Conservation (phyloP, 768 basidiomycete species). For the Lactarius deliciosus region DNA sequence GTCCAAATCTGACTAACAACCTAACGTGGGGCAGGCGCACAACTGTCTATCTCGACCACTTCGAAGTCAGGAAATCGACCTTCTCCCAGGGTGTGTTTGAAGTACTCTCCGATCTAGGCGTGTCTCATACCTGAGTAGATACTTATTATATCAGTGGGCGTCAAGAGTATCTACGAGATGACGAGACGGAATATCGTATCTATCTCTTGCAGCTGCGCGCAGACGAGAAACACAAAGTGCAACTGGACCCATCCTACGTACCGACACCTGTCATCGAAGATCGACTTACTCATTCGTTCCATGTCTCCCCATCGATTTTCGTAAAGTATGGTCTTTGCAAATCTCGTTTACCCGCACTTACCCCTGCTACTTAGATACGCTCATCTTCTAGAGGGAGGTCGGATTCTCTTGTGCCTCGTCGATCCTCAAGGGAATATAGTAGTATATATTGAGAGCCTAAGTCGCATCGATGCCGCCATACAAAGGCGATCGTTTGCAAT, state of each 20-base stretch:
- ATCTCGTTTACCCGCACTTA: not conserved
- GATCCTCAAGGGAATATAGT: not conserved
- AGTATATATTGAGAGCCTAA: conserved; percentile 12
- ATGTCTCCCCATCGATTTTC: not conserved
- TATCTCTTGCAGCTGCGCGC: not conserved
- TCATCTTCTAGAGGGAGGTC: conserved; percentile 14
- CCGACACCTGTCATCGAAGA: conserved; percentile 1
- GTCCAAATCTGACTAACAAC: not conserved
- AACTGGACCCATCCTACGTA: conserved; percentile 9
- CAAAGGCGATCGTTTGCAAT: conserved; percentile 1
- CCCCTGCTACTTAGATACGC: not conserved
- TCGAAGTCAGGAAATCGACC: not conserved
- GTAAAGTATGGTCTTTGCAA: conserved; percentile 1
- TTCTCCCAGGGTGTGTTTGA: not conserved
- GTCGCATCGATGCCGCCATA: not conserved
- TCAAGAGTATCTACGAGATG: not conserved
- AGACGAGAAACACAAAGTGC: conserved; percentile 14
- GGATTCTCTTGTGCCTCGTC: not conserved
- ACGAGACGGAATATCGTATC: not conserved
- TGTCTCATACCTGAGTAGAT: not conserved
- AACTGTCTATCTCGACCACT: not conserved
- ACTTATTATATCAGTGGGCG: conserved; percentile 7
- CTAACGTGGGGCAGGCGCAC: not conserved
- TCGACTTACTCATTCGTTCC: not conserved
- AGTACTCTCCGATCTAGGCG: too few relatives aligned